Base-by-base conservation (phyloP, 345 rosid species). In the Camelina neglecta region DNA sequence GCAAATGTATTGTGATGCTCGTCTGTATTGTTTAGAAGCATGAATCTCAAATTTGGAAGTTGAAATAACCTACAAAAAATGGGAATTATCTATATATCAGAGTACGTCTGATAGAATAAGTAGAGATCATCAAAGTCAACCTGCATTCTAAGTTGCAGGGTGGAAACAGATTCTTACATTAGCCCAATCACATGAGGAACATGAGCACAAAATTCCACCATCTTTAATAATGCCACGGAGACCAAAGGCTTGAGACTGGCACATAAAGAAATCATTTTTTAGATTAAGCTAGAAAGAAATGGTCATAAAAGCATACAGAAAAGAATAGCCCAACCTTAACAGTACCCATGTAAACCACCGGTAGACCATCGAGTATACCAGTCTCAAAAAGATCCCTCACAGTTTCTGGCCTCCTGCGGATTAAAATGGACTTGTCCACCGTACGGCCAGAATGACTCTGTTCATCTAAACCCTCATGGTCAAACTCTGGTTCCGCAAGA, bases 41-140 rank as follows among this genome's bases (percentile, higher is more conserved):
- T 94, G 98, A 79, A 94, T 92, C 92, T 94, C 98, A 73, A 94
- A 95, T 80, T 89, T 91, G 56, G 99, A 95, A 61, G 97, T 96
- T 16, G 99, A 91, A 80, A 95, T 77, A 64, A 95, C 96, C 97
- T 95, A 81, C 57, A 79, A 79, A 45, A 74, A 45, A 72, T 72
- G 66, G 15, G 66, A 72, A 42, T 50, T 51, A 56, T 23, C 60
- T 6, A 51, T 60, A 72, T 6, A 77, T 67, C 53, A 63, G 39
- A 56, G 39, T 33, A 76, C 26, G 18, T 59, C 73, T 18, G 55
- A 71, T 55, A 69, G 29, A 72, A 48, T 75, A 54, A 66, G 42
- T 41, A 76, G 24, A 54, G 67, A 70, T 75, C 45, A 63, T 41
- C 35, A 67, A 79, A 70, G 47, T 36, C 42, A 64, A 60, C 78